Conservation (phyloP, 345 rosid species). For the Arabidopsis suecica region DNA sequence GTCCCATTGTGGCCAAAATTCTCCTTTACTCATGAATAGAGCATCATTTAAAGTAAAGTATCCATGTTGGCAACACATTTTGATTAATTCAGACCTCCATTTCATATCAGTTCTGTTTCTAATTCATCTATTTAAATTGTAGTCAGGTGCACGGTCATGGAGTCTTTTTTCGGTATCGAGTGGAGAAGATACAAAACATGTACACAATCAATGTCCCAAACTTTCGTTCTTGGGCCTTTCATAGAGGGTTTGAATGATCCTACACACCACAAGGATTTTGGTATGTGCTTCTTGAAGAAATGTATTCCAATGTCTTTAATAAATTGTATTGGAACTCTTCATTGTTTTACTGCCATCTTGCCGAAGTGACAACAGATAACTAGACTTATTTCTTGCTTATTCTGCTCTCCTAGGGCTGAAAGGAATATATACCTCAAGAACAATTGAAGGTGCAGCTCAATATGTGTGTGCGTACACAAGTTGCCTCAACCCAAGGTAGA, state of each 20-base stretch:
- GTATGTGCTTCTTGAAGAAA: constrained; percentile 53
- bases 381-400: constrained; percentile 24
- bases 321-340: not conserved
- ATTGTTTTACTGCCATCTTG: constrained; percentile 9
- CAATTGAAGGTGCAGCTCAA: constrained; percentile 62
- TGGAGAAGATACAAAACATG: constrained; percentile 66
- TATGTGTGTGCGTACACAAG: constrained; percentile 70
- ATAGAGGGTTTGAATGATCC: constrained; percentile 88
- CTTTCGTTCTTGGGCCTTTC: constrained; percentile 81
- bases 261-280: constrained; percentile 88
- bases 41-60: not conserved
- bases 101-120: constrained; percentile 13
- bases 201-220: constrained; percentile 68
- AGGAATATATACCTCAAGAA: constrained; percentile 77
- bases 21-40: constrained; percentile 6
- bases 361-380: constrained; percentile 9
- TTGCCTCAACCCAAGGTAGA: constrained; percentile 61
- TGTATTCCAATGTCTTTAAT: not conserved
- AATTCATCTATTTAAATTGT: constrained; percentile 47
- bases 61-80: constrained; percentile 12
- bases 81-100: constrained; percentile 7
- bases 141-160: constrained; percentile 96
- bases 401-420: constrained; percentile 58
- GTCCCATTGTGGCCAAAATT: not conserved
- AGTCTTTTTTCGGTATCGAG: constrained; percentile 78